Percentiles rank a stretch among this genome's conserved stretches.
phyloP scores from a whole-genome alignment of 495 filamentous ascomycete species.

The Aspergillus steynii region DNA sequence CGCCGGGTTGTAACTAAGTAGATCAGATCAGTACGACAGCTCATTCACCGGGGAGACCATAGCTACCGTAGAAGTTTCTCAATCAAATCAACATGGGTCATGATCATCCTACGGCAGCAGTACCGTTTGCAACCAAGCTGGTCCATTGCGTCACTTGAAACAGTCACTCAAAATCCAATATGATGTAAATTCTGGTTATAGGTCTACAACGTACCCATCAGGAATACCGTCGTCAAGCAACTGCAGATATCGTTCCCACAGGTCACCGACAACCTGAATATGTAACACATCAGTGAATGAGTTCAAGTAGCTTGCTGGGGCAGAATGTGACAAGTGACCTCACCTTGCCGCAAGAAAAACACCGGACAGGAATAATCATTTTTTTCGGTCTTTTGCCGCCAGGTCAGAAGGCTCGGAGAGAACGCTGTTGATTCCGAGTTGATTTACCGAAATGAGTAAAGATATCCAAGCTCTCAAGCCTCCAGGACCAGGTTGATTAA shows the following conservation, averaged over 20 bases:
- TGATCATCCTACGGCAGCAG: constrained; percentile 97
- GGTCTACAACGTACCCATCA: constrained; percentile 65
- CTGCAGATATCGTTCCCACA: constrained; percentile 91
- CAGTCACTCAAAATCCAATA: constrained; percentile 9
- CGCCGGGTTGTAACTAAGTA: constrained; percentile 32
- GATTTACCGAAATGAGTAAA: neutral
- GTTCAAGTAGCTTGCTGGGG: neutral
- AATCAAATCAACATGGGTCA: constrained; percentile 99
- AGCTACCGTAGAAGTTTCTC: constrained; percentile 94
- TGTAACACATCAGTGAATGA: constrained; percentile 18
- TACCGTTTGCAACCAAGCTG: constrained; percentile 89
- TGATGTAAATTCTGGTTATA: neutral
- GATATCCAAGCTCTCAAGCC: no score
- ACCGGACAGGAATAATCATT: constrained; percentile 98
- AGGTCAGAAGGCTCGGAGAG: neutral
- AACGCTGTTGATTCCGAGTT: constrained; percentile 1
- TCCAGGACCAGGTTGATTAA: neutral
- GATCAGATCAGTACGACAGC: neutral
- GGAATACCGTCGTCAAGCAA: constrained; percentile 73
- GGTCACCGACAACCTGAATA: constrained; percentile 84
- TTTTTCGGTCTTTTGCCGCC: constrained; percentile 25
- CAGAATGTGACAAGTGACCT: constrained; percentile 9
- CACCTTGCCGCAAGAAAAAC: constrained; percentile 99
- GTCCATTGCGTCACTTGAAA: constrained; percentile 83
- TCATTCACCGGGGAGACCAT: neutral